Percentiles rank a stretch among this genome's conserved stretches.
Conservation (phyloP, 176 grass and related monocot species). For the Triticum dicoccoides region DNA sequence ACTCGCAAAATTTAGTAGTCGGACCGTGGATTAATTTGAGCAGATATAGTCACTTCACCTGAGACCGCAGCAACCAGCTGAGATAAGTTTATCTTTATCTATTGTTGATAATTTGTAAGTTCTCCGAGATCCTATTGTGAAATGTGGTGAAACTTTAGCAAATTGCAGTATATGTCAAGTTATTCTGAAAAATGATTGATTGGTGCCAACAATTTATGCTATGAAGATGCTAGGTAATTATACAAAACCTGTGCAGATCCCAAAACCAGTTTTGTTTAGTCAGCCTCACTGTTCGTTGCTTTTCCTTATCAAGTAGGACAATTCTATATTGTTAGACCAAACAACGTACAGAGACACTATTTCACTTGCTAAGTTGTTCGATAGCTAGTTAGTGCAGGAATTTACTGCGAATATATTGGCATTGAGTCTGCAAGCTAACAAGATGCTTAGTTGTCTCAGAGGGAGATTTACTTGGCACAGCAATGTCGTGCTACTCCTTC, state of each 20-base stretch:
- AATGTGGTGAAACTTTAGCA: no score
- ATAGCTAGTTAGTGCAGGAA: no score
- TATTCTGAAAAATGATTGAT: no score
- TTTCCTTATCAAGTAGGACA: background rate
- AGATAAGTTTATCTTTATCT: background rate
- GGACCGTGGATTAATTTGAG: background rate
- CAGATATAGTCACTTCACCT: background rate
- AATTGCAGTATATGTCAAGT: no score
- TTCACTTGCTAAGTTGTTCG: no score
- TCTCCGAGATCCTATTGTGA: no score
- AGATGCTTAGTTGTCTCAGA: background rate
- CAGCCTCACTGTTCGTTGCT: background rate
- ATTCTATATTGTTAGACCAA: no score
- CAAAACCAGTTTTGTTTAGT: background rate
- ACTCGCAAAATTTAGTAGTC: background rate
- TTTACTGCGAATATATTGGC: background rate
- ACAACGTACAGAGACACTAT: no score
- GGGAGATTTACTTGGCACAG: background rate
- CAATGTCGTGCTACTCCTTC: background rate
- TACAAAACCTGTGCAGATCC: background rate
- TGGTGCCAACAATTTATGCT: no score
- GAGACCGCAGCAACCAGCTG: background rate
- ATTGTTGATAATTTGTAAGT: no score
- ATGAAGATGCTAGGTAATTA: no score
- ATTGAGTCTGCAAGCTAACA: background rate